Evolutionary conservation across 106 monocot genomes (phyloP), one percentile per base, ranked within the genome.

Genomic region (Dendrobium nobile): DNA sequence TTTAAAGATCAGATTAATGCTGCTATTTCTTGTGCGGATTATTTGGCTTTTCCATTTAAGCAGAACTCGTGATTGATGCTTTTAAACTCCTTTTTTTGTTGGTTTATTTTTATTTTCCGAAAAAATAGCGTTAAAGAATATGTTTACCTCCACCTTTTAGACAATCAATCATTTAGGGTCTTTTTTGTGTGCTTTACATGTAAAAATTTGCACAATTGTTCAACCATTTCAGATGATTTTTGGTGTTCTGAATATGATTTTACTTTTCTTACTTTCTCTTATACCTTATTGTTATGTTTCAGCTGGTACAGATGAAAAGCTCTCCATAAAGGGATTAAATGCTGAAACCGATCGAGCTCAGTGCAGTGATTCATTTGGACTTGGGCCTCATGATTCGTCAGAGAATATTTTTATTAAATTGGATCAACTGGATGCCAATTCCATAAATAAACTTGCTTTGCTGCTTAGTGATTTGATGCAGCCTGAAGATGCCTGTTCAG

Each of bases 401-500:
- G 81, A 82, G 22, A 77, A 89, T 73, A 64, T 88, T 79, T 77
- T 73, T 78, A 76, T 84, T 42, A 84, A 83, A 51, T 82, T 90
- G 51, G 86, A 89, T 51, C 16, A 74, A 20, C 67, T 89, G 40
- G 84, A 84, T 61, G 78, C 22, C 33, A 77, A 82, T 78, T 73
- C 88, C 55, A 41, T 85, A 75, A 75, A 24, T 78, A 75, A 27
- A 4, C 77, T 95, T 17, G 75, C 65, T 75, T 79, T 84, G 33
- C 15, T 88, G 37, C 87, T 99, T 82, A 54, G 79, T 73, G 88
- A 91, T 67, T 72, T 94, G 61, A 43, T 90, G 75, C 88, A 86
- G 79, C 77, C 76, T 51, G 98, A 95, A 77, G 95, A 93, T 82
- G 54, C 78, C 11, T 93, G 88, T 70, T 82, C 85, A 81, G 91